Evolutionary conservation across 2,329 filamentous ascomycete genomes (phyloP).

Genomic region (Diaporthe helianthi): DNA sequence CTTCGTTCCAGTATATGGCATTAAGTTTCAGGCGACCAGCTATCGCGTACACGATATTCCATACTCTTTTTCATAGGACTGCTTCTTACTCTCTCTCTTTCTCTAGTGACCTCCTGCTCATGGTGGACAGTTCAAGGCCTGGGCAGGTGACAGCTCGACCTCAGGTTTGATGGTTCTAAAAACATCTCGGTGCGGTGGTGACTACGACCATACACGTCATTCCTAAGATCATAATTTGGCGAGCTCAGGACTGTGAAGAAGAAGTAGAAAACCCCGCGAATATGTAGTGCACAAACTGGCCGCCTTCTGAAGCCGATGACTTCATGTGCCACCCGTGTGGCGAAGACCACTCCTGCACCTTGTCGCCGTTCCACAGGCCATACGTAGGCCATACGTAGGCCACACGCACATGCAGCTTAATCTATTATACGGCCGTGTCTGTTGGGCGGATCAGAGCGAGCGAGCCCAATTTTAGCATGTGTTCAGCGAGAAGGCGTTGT

Average conservation of each 20-base stretch:
- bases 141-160: not conserved
- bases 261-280: too few species aligned
- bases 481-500: not conserved
- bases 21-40: not conserved
- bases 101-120: not conserved
- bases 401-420: too few species aligned
- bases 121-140: not conserved
- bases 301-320: not conserved
- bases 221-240: too few species aligned
- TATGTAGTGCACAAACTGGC: not conserved
- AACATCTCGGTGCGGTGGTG: not conserved
- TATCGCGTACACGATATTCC: not conserved
- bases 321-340: constrained; percentile 4
- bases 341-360: not conserved
- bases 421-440: not conserved
- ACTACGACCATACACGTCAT: not conserved
- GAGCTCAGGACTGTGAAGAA: not conserved
- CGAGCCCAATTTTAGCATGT: constrained; percentile 4
- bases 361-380: not conserved
- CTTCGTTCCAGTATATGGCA: too few species aligned
- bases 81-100: not conserved
- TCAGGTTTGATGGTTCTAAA: not conserved
- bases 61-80: too few species aligned
- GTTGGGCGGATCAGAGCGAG: constrained; percentile 17
- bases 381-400: too few species aligned